Conservation (phyloP, 2,329 filamentous ascomycete species). For the Sclerotinia spermophila region DNA sequence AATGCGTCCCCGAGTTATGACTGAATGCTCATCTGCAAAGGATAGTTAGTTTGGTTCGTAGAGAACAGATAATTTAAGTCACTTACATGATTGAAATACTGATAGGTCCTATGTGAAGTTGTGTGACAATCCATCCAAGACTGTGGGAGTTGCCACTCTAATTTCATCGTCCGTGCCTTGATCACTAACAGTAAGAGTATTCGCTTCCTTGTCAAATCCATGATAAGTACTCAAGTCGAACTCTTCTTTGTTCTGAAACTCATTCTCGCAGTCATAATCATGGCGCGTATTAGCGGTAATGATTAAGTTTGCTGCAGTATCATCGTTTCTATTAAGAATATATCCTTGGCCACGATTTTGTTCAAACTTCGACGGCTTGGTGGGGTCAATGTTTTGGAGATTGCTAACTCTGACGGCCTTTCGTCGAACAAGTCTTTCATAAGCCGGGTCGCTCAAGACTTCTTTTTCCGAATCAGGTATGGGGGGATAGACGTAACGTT, state of each 20-base stretch:
- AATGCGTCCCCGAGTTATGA: neutral
- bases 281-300: neutral
- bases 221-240: neutral
- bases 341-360: neutral
- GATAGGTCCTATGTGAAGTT: neutral
- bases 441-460: neutral
- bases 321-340: neutral
- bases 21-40: neutral
- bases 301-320: neutral
- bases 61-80: neutral
- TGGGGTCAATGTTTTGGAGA: neutral
- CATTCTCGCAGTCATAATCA: conserved; percentile 6
- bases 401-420: neutral
- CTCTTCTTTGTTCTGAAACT: neutral
- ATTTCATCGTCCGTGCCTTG: neutral
- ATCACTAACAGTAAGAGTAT: conserved; percentile 5
- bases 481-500: neutral
- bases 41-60: neutral
- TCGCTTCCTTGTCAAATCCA: neutral
- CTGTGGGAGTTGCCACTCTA: neutral
- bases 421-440: conserved; percentile 15
- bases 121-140: neutral
- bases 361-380: neutral
- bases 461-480: neutral
- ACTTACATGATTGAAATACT: neutral